A percentile compares a stretch with the other conserved stretches of the same genome.
Conservation (phyloP, 306 rosid species). For the Benincasa hispida region DNA sequence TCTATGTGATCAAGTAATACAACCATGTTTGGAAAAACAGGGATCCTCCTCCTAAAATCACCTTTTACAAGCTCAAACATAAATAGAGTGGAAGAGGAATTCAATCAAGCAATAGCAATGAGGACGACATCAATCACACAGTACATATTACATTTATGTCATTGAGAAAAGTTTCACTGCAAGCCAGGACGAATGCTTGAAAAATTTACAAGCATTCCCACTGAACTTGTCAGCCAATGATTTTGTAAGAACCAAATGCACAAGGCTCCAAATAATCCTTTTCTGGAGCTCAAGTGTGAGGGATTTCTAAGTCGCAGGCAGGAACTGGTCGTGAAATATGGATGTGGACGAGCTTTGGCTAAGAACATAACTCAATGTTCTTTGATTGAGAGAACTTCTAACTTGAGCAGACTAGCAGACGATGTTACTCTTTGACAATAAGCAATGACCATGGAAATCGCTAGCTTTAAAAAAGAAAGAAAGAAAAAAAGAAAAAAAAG, state of each 20-base stretch:
- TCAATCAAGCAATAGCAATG: not conserved
- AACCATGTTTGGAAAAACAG: too few relatives aligned
- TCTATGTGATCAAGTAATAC: too few relatives aligned
- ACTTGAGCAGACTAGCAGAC: too few relatives aligned
- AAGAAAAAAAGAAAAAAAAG: too few relatives aligned
- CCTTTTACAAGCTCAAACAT: not conserved
- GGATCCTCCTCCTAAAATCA: too few relatives aligned
- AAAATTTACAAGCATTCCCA: not conserved
- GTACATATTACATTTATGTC: not conserved
- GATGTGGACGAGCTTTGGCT: not conserved
- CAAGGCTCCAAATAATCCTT: not conserved
- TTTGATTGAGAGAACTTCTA: not conserved
- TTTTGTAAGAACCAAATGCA: not conserved
- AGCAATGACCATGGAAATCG: not conserved
- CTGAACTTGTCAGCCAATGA: not conserved
- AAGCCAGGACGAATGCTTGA: not conserved
- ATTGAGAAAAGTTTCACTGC: not conserved
- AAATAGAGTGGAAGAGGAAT: not conserved
- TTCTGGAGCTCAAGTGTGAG: not conserved
- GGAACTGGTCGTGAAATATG: not conserved
- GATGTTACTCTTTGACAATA: not conserved
- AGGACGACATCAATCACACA: not conserved
- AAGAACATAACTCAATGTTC: not conserved
- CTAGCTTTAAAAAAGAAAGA: too few relatives aligned
- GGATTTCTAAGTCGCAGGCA: not conserved